phyloP scores from a whole-genome alignment of 2,329 filamentous ascomycete species.

The Intubia oerlemansii region DNA sequence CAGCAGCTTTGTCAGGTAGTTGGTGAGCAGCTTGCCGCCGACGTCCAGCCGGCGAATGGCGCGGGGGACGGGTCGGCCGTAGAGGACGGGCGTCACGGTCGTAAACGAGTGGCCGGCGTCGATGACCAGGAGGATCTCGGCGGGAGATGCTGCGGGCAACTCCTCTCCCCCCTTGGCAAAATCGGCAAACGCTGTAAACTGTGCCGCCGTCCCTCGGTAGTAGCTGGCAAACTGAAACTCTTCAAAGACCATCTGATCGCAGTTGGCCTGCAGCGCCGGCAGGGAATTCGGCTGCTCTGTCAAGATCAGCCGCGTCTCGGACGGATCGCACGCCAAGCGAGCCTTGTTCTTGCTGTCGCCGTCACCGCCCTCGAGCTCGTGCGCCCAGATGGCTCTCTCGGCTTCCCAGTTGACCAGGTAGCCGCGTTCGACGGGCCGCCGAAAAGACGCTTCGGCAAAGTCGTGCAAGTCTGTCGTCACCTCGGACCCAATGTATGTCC shows the following conservation, averaged over 20 bases:
- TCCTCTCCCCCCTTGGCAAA: not conserved
- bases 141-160: too few relatives aligned
- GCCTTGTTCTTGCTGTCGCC: not conserved
- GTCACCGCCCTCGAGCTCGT: constrained; percentile 11
- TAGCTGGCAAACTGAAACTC: constrained; percentile 87
- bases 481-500: constrained; percentile 61
- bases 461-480: constrained; percentile 60
- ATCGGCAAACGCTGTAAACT: constrained; percentile 67
- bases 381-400: constrained; percentile 89
- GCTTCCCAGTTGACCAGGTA: constrained; percentile 95
- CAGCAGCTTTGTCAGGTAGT: constrained; percentile 74
- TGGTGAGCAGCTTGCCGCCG: constrained; percentile 83
- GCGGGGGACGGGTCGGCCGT: constrained; percentile 58
- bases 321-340: constrained; percentile 47
- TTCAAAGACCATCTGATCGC: constrained; percentile 93
- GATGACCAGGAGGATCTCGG: constrained; percentile 69
- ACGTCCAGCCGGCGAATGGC: constrained; percentile 73
- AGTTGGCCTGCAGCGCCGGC: constrained; percentile 63
- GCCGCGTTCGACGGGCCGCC: constrained; percentile 80
- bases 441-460: constrained; percentile 72
- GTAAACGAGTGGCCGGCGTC: constrained; percentile 90
- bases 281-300: constrained; percentile 73
- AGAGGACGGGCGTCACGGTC: constrained; percentile 68
- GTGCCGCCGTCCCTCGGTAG: constrained; percentile 49
- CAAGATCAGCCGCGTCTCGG: constrained; percentile 64